Conservation (phyloP, 805 yeast species). For the Kodamaea neixiangensis region DNA sequence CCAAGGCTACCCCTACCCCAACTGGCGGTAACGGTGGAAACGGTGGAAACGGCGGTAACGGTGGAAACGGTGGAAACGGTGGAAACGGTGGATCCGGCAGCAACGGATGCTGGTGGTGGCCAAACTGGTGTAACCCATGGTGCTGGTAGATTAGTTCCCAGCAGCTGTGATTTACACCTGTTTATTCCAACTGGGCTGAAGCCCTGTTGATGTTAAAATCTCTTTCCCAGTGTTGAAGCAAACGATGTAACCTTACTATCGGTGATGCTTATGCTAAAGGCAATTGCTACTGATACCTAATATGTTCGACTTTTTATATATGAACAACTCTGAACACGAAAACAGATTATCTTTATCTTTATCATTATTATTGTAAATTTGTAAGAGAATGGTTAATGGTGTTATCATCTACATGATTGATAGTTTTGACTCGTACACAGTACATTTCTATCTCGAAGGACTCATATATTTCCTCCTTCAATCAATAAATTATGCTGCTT, state of each 20-base stretch:
- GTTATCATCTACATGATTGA: too few species aligned
- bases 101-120: slow-evolving; percentile 2
- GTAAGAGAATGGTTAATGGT: too few species aligned
- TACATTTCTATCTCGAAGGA: too few species aligned
- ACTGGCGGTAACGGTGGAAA: background rate
- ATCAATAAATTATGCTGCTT: too few species aligned
- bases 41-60: slow-evolving; percentile 3
- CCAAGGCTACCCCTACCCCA: background rate
- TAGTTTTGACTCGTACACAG: too few species aligned
- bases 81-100: background rate
- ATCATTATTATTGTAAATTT: background rate
- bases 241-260: slow-evolving; percentile 4
- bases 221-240: slow-evolving; percentile 3
- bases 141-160: background rate
- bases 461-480: too few species aligned
- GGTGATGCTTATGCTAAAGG: slow-evolving; percentile 3
- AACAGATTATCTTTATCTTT: background rate
- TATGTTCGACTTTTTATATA: slow-evolving; percentile 1
- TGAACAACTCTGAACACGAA: slow-evolving; percentile 2
- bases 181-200: background rate
- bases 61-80: slow-evolving; percentile 2
- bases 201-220: background rate
- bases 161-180: background rate
- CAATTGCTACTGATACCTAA: slow-evolving; percentile 4
- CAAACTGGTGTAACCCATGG: slow-evolving; percentile 1